Evolutionary conservation across 164 flowering plant genomes (phyloP).

Genomic region (Tetrastigma voinierianum): DNA sequence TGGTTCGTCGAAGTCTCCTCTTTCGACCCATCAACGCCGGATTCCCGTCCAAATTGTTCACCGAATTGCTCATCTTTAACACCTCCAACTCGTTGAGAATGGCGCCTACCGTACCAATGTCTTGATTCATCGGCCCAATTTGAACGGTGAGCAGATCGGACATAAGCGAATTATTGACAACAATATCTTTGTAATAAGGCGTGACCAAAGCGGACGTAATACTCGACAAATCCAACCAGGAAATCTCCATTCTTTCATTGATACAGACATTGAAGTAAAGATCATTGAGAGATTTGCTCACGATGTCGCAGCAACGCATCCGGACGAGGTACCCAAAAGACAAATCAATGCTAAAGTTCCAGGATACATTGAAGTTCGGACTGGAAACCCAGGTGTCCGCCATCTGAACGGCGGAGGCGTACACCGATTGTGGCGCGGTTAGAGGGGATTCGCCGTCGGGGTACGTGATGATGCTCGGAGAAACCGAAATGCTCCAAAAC

Average conservation of each 20-base stretch:
- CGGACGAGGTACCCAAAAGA: slow-evolving; percentile 49
- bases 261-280: slow-evolving; percentile 81
- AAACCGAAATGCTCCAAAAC: slow-evolving; percentile 31
- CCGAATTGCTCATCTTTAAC: slow-evolving; percentile 67
- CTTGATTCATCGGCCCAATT: slow-evolving; percentile 50
- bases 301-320: slow-evolving; percentile 76
- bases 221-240: slow-evolving; percentile 57
- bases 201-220: slow-evolving; percentile 33
- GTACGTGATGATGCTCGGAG: slow-evolving; percentile 39
- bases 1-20: slow-evolving; percentile 5
- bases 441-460: slow-evolving; percentile 39
- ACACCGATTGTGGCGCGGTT: slow-evolving; percentile 62
- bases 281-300: slow-evolving; percentile 59
- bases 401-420: slow-evolving; percentile 61
- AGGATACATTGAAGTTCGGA: slow-evolving; percentile 70
- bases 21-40: slow-evolving; percentile 48
- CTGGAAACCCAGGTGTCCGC: slow-evolving; percentile 32
- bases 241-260: slow-evolving; percentile 50
- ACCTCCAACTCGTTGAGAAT: slow-evolving; percentile 73
- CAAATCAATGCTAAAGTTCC: slow-evolving; percentile 46
- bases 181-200: slow-evolving; percentile 67
- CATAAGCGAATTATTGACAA: slow-evolving; percentile 44
- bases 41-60: slow-evolving; percentile 75
- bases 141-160: slow-evolving; percentile 37
- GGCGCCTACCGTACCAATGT: slow-evolving; percentile 48